These are phyloP conservation scores for Podaxis mareebaensis DNA, from an alignment of 768 basidiomycete species.

Conservation along the genomic window DNA sequence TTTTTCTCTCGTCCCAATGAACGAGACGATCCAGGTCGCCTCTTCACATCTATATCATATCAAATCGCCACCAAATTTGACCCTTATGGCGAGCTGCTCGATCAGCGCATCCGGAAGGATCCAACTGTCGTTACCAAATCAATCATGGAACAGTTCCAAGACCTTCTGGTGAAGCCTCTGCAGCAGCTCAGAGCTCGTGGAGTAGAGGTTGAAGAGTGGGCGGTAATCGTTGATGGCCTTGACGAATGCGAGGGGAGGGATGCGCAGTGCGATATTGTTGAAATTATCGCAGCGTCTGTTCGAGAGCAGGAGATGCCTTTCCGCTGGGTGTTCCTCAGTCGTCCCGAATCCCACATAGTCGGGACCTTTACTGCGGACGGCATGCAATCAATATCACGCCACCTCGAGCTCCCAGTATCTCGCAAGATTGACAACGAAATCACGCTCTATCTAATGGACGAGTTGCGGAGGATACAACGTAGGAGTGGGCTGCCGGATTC, in stretches of 20 bases:
- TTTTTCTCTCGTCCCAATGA: slow-evolving; percentile 9
- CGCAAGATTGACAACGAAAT: slow-evolving; percentile 9
- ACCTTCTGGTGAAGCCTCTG: slow-evolving; percentile 9
- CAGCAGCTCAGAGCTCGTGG: neutral
- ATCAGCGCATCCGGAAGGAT: neutral
- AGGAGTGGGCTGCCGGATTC: neutral
- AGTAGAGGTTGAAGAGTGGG: neutral
- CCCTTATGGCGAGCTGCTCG: neutral
- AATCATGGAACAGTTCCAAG: slow-evolving; percentile 3
- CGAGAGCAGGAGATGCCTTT: neutral
- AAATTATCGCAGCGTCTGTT: neutral
- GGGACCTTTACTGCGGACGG: neutral
- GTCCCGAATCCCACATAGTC: slow-evolving; percentile 15
- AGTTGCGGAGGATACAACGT: neutral
- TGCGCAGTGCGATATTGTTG: neutral
- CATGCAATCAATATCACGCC: neutral
- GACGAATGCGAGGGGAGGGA: slow-evolving; percentile 11
- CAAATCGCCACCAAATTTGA: slow-evolving; percentile 1
- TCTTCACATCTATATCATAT: slow-evolving; percentile 3
- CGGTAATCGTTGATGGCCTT: slow-evolving; percentile 15
- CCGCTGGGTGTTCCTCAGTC: slow-evolving; percentile 13
- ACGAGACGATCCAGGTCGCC: neutral
- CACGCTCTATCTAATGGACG: slow-evolving; percentile 8
- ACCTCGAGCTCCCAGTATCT: slow-evolving; percentile 8
- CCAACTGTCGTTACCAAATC: neutral